A percentile compares a stretch with the other conserved stretches of the same genome.
These are phyloP conservation scores for Apiotrichum brassicae DNA, from an alignment of 1,284 basidiomycete species.

Conservation along the genomic window DNA sequence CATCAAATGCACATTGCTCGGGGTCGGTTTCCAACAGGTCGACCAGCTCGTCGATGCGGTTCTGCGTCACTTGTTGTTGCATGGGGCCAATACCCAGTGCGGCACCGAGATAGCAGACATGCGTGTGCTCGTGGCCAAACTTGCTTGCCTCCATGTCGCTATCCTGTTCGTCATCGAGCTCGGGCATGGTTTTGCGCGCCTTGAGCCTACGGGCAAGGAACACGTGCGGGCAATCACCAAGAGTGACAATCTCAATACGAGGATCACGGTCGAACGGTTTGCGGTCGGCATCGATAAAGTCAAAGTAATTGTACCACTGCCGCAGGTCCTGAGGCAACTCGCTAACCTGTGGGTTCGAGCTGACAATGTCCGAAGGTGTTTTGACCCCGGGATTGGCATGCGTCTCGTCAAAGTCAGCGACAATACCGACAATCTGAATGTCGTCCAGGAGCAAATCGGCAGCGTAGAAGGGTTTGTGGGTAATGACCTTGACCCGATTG, in stretches of 20 bases:
- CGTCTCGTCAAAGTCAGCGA: conserved; percentile 69
- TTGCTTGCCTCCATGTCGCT: conserved; percentile 54
- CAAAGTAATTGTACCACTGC: conserved; percentile 71
- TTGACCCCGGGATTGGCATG: neutral
- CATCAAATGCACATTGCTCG: neutral
- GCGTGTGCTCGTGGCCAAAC: conserved; percentile 81
- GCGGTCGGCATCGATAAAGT: conserved; percentile 78
- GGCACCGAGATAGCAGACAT: conserved; percentile 74
- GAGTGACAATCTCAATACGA: conserved; percentile 62
- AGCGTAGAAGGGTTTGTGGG: conserved; percentile 85
- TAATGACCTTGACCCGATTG: conserved; percentile 24
- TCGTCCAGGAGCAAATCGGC: conserved; percentile 76
- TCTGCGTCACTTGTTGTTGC: conserved; percentile 61
- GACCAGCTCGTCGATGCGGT: conserved; percentile 48
- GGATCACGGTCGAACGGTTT: conserved; percentile 54
- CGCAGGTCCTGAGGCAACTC: conserved; percentile 40
- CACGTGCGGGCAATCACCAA: conserved; percentile 73
- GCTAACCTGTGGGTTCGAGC: conserved; percentile 20
- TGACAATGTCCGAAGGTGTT: neutral
- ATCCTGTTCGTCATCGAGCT: conserved; percentile 15
- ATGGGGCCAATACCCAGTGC: conserved; percentile 58
- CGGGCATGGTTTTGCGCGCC: conserved; percentile 41
- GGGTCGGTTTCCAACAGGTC: conserved; percentile 6
- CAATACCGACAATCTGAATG: conserved; percentile 69
- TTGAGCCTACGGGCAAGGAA: conserved; percentile 65